phyloP scores from a whole-genome alignment of 805 yeast genomes.

The Kluyveromyces dobzhanskii region DNA sequence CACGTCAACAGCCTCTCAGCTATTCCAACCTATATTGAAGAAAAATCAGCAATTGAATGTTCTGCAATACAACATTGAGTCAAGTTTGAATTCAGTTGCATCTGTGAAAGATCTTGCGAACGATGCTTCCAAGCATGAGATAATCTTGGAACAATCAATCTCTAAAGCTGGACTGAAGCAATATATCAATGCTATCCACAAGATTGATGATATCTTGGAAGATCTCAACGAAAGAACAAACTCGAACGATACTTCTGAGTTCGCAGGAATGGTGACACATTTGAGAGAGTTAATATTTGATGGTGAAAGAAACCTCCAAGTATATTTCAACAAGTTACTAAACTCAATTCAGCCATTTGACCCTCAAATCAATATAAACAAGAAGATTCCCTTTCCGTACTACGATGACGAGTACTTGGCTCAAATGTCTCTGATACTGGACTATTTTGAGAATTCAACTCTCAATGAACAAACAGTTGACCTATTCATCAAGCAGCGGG shows the following conservation, averaged over 20 bases:
- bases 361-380: constrained; percentile 34
- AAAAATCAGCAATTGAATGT: constrained; percentile 50
- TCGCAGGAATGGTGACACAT: constrained; percentile 59
- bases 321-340: constrained; percentile 40
- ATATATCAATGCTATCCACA: constrained; percentile 34
- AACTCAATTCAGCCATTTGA: constrained; percentile 37
- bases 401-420: constrained; percentile 29
- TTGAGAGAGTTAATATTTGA: constrained; percentile 46
- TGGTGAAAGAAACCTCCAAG: constrained; percentile 47
- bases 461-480: constrained; percentile 28
- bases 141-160: constrained; percentile 27
- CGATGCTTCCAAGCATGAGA: constrained; percentile 36
- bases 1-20: constrained; percentile 26
- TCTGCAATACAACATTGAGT: constrained; percentile 49
- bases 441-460: constrained; percentile 35
- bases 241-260: constrained; percentile 31
- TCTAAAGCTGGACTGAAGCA: constrained; percentile 27
- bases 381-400: constrained; percentile 36
- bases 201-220: constrained; percentile 39
- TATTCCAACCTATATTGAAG: constrained; percentile 64
- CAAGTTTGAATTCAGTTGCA: constrained; percentile 40
- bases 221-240: constrained; percentile 30
- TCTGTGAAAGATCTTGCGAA: constrained; percentile 43
- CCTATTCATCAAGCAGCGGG: constrained; percentile 36
- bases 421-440: constrained; percentile 36